These are phyloP conservation scores for Suhomyces maxii DNA, from an alignment of 1,139 yeast species.

Conservation along the genomic window DNA sequence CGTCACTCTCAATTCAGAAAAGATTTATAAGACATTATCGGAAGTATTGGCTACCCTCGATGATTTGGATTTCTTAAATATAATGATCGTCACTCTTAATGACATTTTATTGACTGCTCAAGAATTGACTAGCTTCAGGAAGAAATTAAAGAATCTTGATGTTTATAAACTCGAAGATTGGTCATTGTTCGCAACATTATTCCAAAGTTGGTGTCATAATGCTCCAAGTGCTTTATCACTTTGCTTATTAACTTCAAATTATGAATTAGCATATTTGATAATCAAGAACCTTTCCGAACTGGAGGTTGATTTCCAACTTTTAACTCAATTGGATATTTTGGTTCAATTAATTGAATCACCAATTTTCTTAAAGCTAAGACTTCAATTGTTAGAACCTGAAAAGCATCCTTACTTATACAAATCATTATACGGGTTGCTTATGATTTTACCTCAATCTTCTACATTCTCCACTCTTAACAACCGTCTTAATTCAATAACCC, in stretches of 20 bases:
- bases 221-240: slow-evolving; percentile 86
- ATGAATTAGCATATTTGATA: slow-evolving; percentile 82
- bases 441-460: slow-evolving; percentile 95
- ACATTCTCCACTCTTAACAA: slow-evolving; percentile 82
- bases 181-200: slow-evolving; percentile 70
- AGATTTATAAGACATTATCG: slow-evolving; percentile 79
- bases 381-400: slow-evolving; percentile 86
- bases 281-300: slow-evolving; percentile 73
- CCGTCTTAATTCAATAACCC: slow-evolving; percentile 57
- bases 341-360: slow-evolving; percentile 82
- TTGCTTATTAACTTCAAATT: slow-evolving; percentile 84
- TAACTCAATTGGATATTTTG: slow-evolving; percentile 76
- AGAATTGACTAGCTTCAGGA: slow-evolving; percentile 70
- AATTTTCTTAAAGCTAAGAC: slow-evolving; percentile 80
- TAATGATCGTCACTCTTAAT: slow-evolving; percentile 84
- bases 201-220: slow-evolving; percentile 91
- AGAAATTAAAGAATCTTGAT: slow-evolving; percentile 55
- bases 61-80: slow-evolving; percentile 68
- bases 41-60: slow-evolving; percentile 61
- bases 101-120: slow-evolving; percentile 87
- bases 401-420: slow-evolving; percentile 80
- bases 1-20: slow-evolving; percentile 75
- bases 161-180: slow-evolving; percentile 59
- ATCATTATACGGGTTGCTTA: slow-evolving; percentile 85
- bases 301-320: slow-evolving; percentile 68